These are phyloP conservation scores for Penicillium cosmopolitanum DNA, from an alignment of 495 filamentous ascomycete species.

Conservation along the genomic window DNA sequence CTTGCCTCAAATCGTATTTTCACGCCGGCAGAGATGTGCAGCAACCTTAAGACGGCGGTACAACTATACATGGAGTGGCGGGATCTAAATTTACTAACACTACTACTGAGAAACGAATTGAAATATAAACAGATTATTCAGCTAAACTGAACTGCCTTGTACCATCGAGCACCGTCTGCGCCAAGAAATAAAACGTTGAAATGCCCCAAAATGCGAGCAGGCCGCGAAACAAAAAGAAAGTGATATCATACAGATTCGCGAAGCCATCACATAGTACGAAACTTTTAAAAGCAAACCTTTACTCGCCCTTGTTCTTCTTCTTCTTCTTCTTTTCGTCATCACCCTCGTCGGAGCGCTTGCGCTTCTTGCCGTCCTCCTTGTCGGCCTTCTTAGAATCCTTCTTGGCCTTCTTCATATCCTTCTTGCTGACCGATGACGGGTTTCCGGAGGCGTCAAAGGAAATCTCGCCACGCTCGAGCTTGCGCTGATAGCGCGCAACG, in stretches of 20 bases:
- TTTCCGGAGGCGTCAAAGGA: slow-evolving; percentile 59
- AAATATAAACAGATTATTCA: slow-evolving; percentile 40
- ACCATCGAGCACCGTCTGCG: slow-evolving; percentile 40
- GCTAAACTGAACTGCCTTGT: slow-evolving; percentile 39
- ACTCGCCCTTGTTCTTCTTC: slow-evolving; percentile 60
- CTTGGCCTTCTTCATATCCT: slow-evolving; percentile 75
- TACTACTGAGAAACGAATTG: slow-evolving; percentile 8
- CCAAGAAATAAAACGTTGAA: slow-evolving; percentile 36
- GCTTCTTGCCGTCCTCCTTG: slow-evolving; percentile 58
- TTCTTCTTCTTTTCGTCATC: slow-evolving; percentile 59
- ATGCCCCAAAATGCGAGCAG: slow-evolving; percentile 49
- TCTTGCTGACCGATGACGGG: slow-evolving; percentile 68
- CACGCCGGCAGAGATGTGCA: not conserved
- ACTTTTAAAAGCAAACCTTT: slow-evolving; percentile 37
- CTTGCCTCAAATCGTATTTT: not conserved
- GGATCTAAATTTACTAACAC: too few relatives aligned
- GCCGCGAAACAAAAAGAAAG: slow-evolving; percentile 37
- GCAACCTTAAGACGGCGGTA: not conserved
- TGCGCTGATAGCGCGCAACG: slow-evolving; percentile 71
- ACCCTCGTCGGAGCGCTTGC: slow-evolving; percentile 56
- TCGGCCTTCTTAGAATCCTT: slow-evolving; percentile 62
- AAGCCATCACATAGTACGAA: slow-evolving; percentile 37
- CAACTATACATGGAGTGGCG: too few relatives aligned
- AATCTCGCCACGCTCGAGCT: slow-evolving; percentile 71
- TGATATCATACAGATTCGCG: slow-evolving; percentile 55